A percentile compares a stretch with the other conserved stretches of the same genome.
Conservation (phyloP, 306 rosid genomes). For the Trichosanthes truncata region DNA sequence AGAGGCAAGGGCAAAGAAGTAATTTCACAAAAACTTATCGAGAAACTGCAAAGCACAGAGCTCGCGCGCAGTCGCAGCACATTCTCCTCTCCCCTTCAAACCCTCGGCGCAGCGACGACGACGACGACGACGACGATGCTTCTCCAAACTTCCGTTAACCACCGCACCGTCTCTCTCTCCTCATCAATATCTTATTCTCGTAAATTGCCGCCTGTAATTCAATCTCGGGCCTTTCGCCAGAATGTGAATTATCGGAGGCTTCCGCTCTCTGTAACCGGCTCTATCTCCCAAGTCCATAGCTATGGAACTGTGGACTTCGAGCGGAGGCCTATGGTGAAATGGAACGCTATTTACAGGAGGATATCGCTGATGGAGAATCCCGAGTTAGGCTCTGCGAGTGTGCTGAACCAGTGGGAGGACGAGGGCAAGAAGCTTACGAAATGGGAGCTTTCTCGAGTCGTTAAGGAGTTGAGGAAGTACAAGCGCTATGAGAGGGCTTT, state of each 20-base stretch:
- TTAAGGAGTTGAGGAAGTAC: slow-evolving; percentile 74
- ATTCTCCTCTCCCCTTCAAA: background rate
- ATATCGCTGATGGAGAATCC: slow-evolving; percentile 50
- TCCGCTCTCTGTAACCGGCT: slow-evolving; percentile 29
- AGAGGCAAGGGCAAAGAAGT: background rate
- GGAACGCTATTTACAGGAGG: slow-evolving; percentile 56
- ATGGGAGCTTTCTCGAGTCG: slow-evolving; percentile 71
- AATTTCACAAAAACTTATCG: slow-evolving; percentile 12
- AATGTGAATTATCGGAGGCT: slow-evolving; percentile 10
- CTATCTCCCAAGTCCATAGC: slow-evolving; percentile 49
- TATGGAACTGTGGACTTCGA: slow-evolving; percentile 70
- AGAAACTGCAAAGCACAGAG: background rate
- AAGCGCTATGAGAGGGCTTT: slow-evolving; percentile 45
- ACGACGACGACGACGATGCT: slow-evolving; percentile 24
- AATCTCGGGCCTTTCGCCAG: slow-evolving; percentile 14
- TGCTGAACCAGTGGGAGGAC: slow-evolving; percentile 79
- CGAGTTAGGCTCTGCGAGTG: slow-evolving; percentile 45
- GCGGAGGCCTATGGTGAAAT: slow-evolving; percentile 44
- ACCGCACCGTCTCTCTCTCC: slow-evolving; percentile 36
- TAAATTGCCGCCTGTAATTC: slow-evolving; percentile 11
- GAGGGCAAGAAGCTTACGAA: slow-evolving; percentile 56
- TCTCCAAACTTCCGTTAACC: slow-evolving; percentile 41
- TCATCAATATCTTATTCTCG: slow-evolving; percentile 34
- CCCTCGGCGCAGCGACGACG: background rate
- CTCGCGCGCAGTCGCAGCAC: background rate